Evolutionary conservation across 139 green algal species (phyloP).

Genomic region (Asterochloris erici): DNA sequence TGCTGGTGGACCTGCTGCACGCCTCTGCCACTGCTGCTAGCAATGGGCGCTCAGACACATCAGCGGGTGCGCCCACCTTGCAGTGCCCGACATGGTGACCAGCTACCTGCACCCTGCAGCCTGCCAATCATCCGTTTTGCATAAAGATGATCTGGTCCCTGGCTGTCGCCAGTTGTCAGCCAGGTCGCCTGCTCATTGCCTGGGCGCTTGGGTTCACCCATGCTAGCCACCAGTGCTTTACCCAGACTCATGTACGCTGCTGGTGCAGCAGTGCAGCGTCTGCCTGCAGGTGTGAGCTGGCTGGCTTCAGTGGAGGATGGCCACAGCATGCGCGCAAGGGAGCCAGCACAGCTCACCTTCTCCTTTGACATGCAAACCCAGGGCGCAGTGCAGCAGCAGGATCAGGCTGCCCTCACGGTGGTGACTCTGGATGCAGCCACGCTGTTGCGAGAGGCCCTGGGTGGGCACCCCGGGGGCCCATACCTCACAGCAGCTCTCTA

Average conservation of each 20-base stretch:
- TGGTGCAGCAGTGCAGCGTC: too few species aligned
- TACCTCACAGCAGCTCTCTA: conserved; percentile 44
- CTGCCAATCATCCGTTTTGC: too few species aligned
- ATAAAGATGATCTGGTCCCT: too few species aligned
- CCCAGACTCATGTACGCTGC: too few species aligned
- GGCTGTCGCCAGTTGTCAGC: too few species aligned
- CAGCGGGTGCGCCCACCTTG: too few species aligned
- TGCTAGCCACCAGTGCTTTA: too few species aligned
- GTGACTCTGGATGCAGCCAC: not conserved
- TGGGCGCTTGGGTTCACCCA: too few species aligned
- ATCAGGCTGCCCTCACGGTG: not conserved
- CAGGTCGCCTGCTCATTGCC: too few species aligned
- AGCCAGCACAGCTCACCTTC: conserved; percentile 31
- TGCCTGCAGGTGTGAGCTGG: not conserved
- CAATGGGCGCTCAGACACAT: not conserved
- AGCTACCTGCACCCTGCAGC: too few species aligned
- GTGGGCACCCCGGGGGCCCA: conserved; percentile 22
- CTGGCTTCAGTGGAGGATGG: not conserved
- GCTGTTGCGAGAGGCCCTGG: conserved; percentile 19
- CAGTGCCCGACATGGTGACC: too few species aligned
- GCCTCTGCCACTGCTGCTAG: not conserved
- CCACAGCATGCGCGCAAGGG: not conserved
- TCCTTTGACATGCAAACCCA: conserved; percentile 31
- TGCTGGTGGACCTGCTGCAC: conserved; percentile 42
- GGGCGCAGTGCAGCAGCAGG: not conserved